Evolutionary conservation across 441 rosid genomes (phyloP).

Genomic region (Populus trichocarpa): DNA sequence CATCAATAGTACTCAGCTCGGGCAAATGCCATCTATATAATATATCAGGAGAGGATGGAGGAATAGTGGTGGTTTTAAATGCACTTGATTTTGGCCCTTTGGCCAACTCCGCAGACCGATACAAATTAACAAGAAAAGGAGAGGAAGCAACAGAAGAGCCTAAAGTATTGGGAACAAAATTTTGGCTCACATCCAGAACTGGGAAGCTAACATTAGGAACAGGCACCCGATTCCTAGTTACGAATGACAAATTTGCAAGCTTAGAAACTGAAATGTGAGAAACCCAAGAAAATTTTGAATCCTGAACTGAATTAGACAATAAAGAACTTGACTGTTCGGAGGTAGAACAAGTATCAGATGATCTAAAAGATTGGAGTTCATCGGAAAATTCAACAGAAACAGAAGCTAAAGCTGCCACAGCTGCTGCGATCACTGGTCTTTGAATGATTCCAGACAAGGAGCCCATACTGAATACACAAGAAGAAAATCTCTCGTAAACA

Average conservation of each 20-base stretch:
- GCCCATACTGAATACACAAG: conserved; percentile 48
- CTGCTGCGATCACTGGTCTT: conserved; percentile 81
- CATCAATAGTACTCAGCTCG: conserved; percentile 48
- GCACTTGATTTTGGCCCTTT: conserved; percentile 56
- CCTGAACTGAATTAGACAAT: conserved; percentile 29
- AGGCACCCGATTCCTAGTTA: conserved; percentile 48
- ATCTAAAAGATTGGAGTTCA: conserved; percentile 41
- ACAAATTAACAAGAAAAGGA: conserved; percentile 45
- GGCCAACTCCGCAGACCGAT: conserved; percentile 63
- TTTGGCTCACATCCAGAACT: conserved; percentile 29
- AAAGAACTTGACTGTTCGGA: conserved; percentile 33
- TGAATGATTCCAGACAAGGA: conserved; percentile 71
- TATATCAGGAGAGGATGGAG: conserved; percentile 51
- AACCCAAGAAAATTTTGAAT: conserved; percentile 48
- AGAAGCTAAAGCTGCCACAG: conserved; percentile 74
- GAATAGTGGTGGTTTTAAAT: conserved; percentile 25
- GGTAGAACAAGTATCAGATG: conserved; percentile 31
- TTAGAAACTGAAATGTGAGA: conserved; percentile 55
- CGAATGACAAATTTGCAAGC: conserved; percentile 59
- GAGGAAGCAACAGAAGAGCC: conserved; percentile 40
- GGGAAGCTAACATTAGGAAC: conserved; percentile 50
- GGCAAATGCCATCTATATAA: conserved; percentile 95
- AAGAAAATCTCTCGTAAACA: conserved; percentile 31
- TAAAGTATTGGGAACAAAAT: conserved; percentile 19
- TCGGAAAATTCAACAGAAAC: conserved; percentile 64